These are phyloP conservation scores for Apiotrichum gracile DNA, from an alignment of 1,284 basidiomycete genomes.

Conservation along the genomic window DNA sequence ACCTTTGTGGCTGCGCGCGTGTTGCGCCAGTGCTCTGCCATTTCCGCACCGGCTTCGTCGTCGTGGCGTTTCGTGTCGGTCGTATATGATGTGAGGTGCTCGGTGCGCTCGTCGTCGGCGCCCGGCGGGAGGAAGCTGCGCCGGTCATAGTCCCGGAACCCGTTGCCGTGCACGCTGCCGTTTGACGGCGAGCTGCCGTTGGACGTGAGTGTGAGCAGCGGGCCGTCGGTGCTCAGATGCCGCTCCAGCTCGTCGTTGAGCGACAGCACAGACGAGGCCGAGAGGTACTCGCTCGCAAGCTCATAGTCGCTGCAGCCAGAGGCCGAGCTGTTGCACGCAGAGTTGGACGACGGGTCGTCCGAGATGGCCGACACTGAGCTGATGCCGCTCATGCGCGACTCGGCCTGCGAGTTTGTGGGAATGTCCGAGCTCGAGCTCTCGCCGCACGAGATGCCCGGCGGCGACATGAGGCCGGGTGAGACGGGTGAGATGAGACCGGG, in stretches of 20 bases:
- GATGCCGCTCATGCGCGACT: background rate
- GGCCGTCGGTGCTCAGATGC: too few species aligned
- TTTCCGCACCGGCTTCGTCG: too few species aligned
- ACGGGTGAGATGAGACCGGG: slow-evolving; percentile 17
- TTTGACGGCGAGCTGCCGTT: slow-evolving; percentile 14
- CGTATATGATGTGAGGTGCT: too few species aligned
- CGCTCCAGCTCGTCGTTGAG: slow-evolving; percentile 7
- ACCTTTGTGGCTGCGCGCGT: slow-evolving; percentile 76
- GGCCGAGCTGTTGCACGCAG: slow-evolving; percentile 3
- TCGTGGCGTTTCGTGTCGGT: too few species aligned
- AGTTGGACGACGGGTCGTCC: background rate
- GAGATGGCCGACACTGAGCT: background rate
- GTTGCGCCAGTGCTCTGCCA: slow-evolving; percentile 73
- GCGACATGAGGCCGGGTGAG: slow-evolving; percentile 44
- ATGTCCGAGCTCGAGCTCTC: slow-evolving; percentile 30
- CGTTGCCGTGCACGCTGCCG: slow-evolving; percentile 21
- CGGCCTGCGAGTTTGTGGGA: background rate
- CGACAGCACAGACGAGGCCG: slow-evolving; percentile 6
- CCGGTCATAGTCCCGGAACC: slow-evolving; percentile 28
- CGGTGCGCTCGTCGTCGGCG: too few species aligned
- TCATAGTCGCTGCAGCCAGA: slow-evolving; percentile 11
- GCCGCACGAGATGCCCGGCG: slow-evolving; percentile 15
- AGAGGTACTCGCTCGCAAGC: slow-evolving; percentile 14
- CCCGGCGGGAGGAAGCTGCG: background rate
- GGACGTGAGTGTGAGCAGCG: too few species aligned